phyloP scores from a whole-genome alignment of 768 basidiomycete genomes.

The Psilocybe tampanensis region DNA sequence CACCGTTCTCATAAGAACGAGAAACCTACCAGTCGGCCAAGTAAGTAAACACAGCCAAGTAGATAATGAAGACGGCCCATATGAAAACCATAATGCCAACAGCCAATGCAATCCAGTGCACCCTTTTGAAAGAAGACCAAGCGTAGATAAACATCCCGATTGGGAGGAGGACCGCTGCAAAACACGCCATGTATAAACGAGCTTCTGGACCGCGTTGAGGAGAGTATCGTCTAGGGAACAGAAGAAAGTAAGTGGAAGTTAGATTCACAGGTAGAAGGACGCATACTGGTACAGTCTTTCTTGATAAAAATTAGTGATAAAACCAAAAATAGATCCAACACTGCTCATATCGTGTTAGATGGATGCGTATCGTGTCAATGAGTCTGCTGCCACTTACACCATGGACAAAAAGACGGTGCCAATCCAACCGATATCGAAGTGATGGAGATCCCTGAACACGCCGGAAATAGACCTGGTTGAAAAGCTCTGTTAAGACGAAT shows the following conservation, averaged over 20 bases:
- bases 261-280: not conserved
- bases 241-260: not conserved
- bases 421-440: slow-evolving; percentile 58
- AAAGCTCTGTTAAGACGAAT: not conserved
- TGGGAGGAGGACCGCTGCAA: slow-evolving; percentile 56
- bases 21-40: slow-evolving; percentile 68
- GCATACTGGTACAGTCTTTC: slow-evolving; percentile 52
- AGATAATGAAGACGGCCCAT: slow-evolving; percentile 54
- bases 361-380: not conserved
- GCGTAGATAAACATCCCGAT: slow-evolving; percentile 73
- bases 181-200: slow-evolving; percentile 58
- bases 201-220: slow-evolving; percentile 52
- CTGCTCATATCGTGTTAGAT: slow-evolving; percentile 31
- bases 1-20: no score
- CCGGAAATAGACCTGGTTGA: slow-evolving; percentile 51
- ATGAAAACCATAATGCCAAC: slow-evolving; percentile 57
- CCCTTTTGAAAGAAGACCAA: slow-evolving; percentile 56
- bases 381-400: slow-evolving; percentile 38
- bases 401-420: slow-evolving; percentile 65
- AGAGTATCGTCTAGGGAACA: slow-evolving; percentile 31
- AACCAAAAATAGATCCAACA: slow-evolving; percentile 56
- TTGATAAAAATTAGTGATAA: slow-evolving; percentile 47
- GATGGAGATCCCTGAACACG: slow-evolving; percentile 57
- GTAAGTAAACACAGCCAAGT: slow-evolving; percentile 61
- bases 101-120: slow-evolving; percentile 64